These are phyloP conservation scores for sorghum (Sorghum bicolor) DNA, from an alignment of 176 grass and related monocot genomes.

Conservation along the genomic window Sorghum_bicolor_NCBIv3 NC_012878.2:20928001-20928500, in stretches of 20 bases:
- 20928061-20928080: slow-evolving; percentile 73
- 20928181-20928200: not conserved
- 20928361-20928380: not conserved
- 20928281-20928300: slow-evolving; percentile 49
- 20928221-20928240: not conserved
- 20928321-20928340: slow-evolving; percentile 10
- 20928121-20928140: slow-evolving; percentile 75
- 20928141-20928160: slow-evolving; percentile 46
- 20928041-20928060: slow-evolving; percentile 91
- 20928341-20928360: not conserved
- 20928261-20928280: not conserved
- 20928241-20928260: slow-evolving; percentile 8
- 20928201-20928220: not conserved
- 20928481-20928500: slow-evolving; percentile 21
- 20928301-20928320: slow-evolving; percentile 51
- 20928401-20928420: slow-evolving; percentile 49
- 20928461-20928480: slow-evolving; percentile 83
- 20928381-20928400: slow-evolving; percentile 7
- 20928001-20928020: slow-evolving; percentile 84
- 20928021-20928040: slow-evolving; percentile 90
- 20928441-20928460: slow-evolving; percentile 52
- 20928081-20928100: slow-evolving; percentile 70
- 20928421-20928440: slow-evolving; percentile 71
- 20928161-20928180: not conserved
- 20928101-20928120: slow-evolving; percentile 76